These are phyloP conservation scores for Pythium pectinolyticum DNA, from an alignment of 352 stramenopile genomes.

Conservation along the genomic window DNA sequence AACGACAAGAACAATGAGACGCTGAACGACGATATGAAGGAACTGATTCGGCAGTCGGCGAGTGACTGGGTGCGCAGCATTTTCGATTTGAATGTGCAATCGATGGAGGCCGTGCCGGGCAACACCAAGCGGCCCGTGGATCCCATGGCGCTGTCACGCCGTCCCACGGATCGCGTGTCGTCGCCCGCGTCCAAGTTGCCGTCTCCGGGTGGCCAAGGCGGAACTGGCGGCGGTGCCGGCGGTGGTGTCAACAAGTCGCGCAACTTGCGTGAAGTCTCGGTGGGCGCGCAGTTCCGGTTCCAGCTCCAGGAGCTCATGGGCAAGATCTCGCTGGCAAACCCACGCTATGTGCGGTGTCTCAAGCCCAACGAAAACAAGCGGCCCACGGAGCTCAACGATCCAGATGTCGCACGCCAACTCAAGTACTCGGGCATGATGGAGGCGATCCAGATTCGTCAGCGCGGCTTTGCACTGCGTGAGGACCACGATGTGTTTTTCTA, in stretches of 20 bases:
- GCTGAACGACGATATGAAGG: constrained; percentile 93
- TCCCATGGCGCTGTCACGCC: constrained; percentile 53
- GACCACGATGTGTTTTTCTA: constrained; percentile 92
- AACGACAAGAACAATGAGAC: constrained; percentile 99
- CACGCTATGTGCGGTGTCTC: constrained; percentile 87
- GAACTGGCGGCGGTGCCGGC: no score
- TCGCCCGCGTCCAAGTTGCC: constrained; percentile 31
- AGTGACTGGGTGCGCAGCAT: constrained; percentile 85
- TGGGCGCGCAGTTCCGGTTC: constrained; percentile 88
- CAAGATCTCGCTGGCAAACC: constrained; percentile 88
- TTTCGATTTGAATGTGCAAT: constrained; percentile 86
- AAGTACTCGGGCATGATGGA: constrained; percentile 94
- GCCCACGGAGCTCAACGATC: constrained; percentile 74
- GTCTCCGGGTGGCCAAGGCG: constrained; percentile 28
- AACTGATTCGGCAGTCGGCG: constrained; percentile 85
- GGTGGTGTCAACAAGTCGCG: constrained; percentile 73
- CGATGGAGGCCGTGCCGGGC: constrained; percentile 76
- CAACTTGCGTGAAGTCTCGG: constrained; percentile 83
- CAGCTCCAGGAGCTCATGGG: constrained; percentile 88
- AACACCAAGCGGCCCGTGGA: constrained; percentile 70
- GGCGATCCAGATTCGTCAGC: constrained; percentile 88
- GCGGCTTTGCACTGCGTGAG: constrained; percentile 83
- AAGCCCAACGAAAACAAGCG: constrained; percentile 89
- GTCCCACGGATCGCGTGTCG: constrained; percentile 49
- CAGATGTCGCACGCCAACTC: constrained; percentile 82